Evolutionary conservation across 1,284 basidiomycete species (phyloP), one percentile per base, ranked within the genome.

Genomic region (Nidula niveotomentosa): DNA sequence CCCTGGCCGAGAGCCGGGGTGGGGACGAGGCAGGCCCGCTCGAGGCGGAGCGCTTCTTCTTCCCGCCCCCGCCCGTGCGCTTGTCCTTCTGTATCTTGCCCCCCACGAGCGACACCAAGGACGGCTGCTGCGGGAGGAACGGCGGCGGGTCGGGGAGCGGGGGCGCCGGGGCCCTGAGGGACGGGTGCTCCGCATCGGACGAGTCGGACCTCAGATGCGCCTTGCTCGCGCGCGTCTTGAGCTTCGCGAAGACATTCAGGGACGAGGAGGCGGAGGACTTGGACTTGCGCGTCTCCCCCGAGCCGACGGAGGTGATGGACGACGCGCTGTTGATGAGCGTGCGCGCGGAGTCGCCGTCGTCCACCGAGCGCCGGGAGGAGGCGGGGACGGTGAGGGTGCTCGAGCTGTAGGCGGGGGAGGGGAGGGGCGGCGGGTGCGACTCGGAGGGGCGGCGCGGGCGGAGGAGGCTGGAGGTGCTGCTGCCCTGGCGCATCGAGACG

Each of bases 321-420:
- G 66, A 65, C 45, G 66, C 67, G 59, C 64, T 78, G 62, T 71
- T 52, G 61, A 71, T 37, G 56, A 68, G 55, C 54, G 30, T 30
- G 30, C 66, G 18, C 60, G 55, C 52, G 44, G 69, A 64, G 35
- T 62, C 62, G 18, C 67, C 67, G 48, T 71, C 70, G 49, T 74
- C 73, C 8, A 63, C 62, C 12, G 72, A 71, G 15, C 63, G 60
- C 9, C 70, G 63, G 13, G 65, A 66, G n/a, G 58, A 64, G 9
- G 72, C 68, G 36, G 72, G 53, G 49, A 69, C 60, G 65, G 69
- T 65, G 54, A 70, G 56, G 70, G 71, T 2, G 79, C 70, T 53
- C 74, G 76, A 33, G 65, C 65, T 35, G 72, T 69, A 34, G 65
- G 62, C 1, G 69, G 63, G 46, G 70, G 72, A 30, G 13, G 69